Base-by-base conservation (phyloP, 805 yeast species). In the Kodamaea laetipori region DNA sequence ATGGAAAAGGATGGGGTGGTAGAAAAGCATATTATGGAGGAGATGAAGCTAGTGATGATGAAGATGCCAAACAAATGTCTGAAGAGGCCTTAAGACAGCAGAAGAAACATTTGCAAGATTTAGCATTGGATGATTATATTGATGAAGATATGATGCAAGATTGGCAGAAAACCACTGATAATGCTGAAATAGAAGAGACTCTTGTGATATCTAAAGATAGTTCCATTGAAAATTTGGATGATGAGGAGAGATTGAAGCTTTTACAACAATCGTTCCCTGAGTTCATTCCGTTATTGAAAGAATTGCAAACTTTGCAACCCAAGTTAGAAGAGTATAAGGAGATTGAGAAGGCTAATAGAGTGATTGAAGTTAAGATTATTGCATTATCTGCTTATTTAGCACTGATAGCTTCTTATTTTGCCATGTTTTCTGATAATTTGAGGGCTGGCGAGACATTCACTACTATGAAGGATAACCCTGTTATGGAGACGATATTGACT, bases 81-180 rank as follows among this genome's bases (percentile, higher is more conserved):
- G 82, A 80, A 54, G 97, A 94, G 65, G 98, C 98, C 0, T 58
- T 87, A 38, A 81, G 89, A 57, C 81, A 88, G 52, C 97, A 90
- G 66, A 86, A 85, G 68, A 64, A 64, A 48, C 74, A 90, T 61
- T 66, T 88, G 46, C 80, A 80, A 51, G 95, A 85, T 35, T 71
- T 90, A 53, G 79, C 81, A 37, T 75, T 59, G 66, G 84, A 66
- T 43, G 76, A 71, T 47, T 71, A 60, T 44, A 53, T 70, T 53
- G 94, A 88, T 50, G 95, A 88, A 45, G 90, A 82, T 44, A 77
- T 81, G 63, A 74, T 80, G 51, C 90, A 80, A 19, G 95, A 86
- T 50, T 92, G 97, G 96, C 70, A 76, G 27, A 76, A 78, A 51
- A 63, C 75, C 12, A 83, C 81, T 1, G 69, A 67, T n/a, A 78